Evolutionary conservation across 257 asterid genomes (phyloP).

Genomic region (Cordia subcordata): DNA sequence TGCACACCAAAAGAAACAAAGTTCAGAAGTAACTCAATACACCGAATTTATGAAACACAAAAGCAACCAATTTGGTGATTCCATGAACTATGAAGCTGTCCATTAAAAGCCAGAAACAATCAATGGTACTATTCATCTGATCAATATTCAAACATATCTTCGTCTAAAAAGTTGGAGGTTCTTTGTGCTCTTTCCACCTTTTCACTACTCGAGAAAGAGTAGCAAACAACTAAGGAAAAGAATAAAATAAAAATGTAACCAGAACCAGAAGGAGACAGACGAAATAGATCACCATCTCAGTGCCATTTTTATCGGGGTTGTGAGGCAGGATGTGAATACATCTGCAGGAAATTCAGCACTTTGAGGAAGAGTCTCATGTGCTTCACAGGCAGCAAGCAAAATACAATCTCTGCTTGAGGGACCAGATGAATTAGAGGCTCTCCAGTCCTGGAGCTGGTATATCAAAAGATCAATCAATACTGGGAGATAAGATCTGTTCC

Average conservation of each 20-base stretch:
- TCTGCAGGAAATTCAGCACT: slow-evolving; percentile 84
- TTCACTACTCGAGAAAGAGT: no score
- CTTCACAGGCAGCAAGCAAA: slow-evolving; percentile 75
- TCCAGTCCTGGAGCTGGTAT: slow-evolving; percentile 55
- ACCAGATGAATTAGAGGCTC: slow-evolving; percentile 45
- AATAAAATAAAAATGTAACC: slow-evolving; percentile 4
- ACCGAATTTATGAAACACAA: no score
- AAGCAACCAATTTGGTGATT: no score
- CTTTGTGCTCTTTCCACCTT: no score
- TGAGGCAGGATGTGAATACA: slow-evolving; percentile 82
- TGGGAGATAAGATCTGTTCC: not conserved
- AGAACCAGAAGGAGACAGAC: slow-evolving; percentile 7
- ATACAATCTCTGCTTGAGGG: slow-evolving; percentile 42
- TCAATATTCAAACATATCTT: no score
- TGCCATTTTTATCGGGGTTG: slow-evolving; percentile 86
- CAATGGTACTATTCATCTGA: no score
- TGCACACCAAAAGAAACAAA: no score
- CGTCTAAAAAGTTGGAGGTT: no score
- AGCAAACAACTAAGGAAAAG: not conserved
- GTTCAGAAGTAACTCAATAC: no score
- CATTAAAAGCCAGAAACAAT: no score
- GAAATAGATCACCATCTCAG: slow-evolving; percentile 52
- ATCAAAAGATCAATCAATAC: not conserved
- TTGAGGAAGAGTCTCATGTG: slow-evolving; percentile 70
- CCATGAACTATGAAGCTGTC: no score